Percentiles rank a stretch among this genome's conserved stretches.
Evolutionary conservation across 1,139 yeast species (phyloP).

Genomic region (Protomyces inouyei): DNA sequence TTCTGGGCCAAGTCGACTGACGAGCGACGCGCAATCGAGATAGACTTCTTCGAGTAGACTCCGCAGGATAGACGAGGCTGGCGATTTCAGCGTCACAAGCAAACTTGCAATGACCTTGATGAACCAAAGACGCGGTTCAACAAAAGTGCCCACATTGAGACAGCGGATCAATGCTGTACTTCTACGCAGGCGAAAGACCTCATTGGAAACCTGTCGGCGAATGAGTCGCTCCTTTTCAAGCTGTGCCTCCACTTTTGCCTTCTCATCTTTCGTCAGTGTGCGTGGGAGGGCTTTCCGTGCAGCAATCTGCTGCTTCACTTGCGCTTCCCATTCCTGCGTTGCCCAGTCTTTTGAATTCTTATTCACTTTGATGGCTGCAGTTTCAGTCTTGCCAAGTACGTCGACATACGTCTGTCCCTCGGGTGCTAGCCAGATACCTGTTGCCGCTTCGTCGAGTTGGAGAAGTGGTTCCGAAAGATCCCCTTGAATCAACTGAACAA

Average conservation of each 20-base stretch:
- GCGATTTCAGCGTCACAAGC: constrained; percentile 33
- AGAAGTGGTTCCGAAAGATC: constrained; percentile 1
- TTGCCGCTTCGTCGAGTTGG: background rate
- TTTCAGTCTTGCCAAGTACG: constrained; percentile 48
- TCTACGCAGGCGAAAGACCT: constrained; percentile 45
- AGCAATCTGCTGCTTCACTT: constrained; percentile 67
- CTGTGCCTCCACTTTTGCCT: constrained; percentile 55
- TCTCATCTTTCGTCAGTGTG: constrained; percentile 75
- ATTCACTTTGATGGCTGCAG: constrained; percentile 34
- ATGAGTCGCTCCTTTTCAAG: constrained; percentile 55
- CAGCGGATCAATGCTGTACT: constrained; percentile 53
- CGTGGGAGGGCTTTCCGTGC: constrained; percentile 45
- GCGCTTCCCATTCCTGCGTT: constrained; percentile 84
- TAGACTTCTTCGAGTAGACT: constrained; percentile 35
- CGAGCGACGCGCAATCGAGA: constrained; percentile 37
- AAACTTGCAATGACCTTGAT: constrained; percentile 53
- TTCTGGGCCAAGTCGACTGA: constrained; percentile 50
- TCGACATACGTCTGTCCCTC: constrained; percentile 70
- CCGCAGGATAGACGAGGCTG: constrained; percentile 42
- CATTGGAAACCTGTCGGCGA: constrained; percentile 46
- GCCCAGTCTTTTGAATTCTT: constrained; percentile 72
- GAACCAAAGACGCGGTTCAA: constrained; percentile 70
- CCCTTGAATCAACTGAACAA: constrained; percentile 45
- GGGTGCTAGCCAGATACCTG: constrained; percentile 57
- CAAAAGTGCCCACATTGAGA: constrained; percentile 50